Evolutionary conservation across 176 grass and related monocot species (phyloP), one percentile per base, ranked within the genome.

Genomic region (Otatea glauca): DNA sequence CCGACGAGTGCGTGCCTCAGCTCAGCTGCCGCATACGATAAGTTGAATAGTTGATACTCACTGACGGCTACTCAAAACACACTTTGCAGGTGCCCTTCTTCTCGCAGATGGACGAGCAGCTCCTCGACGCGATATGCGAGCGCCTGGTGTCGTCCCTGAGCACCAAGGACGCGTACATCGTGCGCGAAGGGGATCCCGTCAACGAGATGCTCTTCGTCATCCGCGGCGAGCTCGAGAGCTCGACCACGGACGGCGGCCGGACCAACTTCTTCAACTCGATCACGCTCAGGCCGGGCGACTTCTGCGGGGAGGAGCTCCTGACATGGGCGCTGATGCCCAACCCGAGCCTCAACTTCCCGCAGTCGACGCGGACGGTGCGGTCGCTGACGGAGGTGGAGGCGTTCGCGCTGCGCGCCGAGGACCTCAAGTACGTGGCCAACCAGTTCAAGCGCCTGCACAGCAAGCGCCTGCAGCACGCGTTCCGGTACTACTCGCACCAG

Each of bases 371-470:
- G 10, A 98, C 96, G 5, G 96, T 98, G 38, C 61, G 89, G 21
- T 85, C 96, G 23, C 17, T 95, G 1, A 95, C 87, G 5, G 95
- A 98, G 70, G 95, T 98, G 3, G 95, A 98, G 83, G 95, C 95
- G 7, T 98, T 98, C 78, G 92, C 92, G 8, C 91, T 98, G 0
- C 86, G 95, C 43, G 95, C 95, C 25, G 92, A 98, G 67, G 95
- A 98, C 48, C 86, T 98, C 72, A 98, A 95, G 78, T 98, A 93
- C 68, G 95, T 98, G 0, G 95, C 95, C 29, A 94, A 90, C 73
- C 95, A 98, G 84, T 98, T 98, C 88, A 98, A 93, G 88, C 84
- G 95, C 4, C 92, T 98, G 55, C 95, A 98, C 83, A 95, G 93
- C 89, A 95, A 98, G 87, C 90, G 90, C 44, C 72, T 98, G 53